These are phyloP conservation scores for Lepidopterella palustris DNA, from an alignment of 495 filamentous ascomycete genomes.

Conservation along the genomic window DNA sequence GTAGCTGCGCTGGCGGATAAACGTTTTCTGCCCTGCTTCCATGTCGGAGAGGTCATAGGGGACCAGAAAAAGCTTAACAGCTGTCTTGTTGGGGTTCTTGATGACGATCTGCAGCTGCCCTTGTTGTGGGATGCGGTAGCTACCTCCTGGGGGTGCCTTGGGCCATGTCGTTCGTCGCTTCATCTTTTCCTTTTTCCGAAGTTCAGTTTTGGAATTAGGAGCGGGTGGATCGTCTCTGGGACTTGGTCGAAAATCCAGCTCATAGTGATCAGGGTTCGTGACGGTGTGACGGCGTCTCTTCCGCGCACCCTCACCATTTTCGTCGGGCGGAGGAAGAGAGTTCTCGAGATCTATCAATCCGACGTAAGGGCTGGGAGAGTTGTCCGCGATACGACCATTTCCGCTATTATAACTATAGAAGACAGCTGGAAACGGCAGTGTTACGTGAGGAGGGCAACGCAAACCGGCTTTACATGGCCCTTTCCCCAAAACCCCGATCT, in stretches of 20 bases:
- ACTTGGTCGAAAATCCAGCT: constrained; percentile 10
- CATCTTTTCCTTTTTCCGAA: constrained; percentile 49
- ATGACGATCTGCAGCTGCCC: constrained; percentile 96
- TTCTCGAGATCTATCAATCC: constrained; percentile 90
- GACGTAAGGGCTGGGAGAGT: constrained; percentile 92
- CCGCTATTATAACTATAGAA: constrained; percentile 85
- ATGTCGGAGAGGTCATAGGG: constrained; percentile 95
- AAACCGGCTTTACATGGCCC: constrained; percentile 84
- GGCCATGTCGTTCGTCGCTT: constrained; percentile 29
- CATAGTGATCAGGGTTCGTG: constrained; percentile 18
- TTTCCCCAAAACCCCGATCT: constrained; percentile 88
- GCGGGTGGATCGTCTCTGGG: background rate
- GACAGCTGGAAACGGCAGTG: constrained; percentile 88
- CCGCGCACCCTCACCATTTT: constrained; percentile 41
- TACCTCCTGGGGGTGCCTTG: constrained; percentile 64
- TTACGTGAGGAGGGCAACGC: constrained; percentile 85
- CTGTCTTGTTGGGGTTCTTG: constrained; percentile 94
- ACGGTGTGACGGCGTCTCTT: constrained; percentile 40
- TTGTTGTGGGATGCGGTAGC: constrained; percentile 90
- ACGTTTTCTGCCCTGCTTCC: constrained; percentile 92
- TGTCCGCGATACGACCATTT: constrained; percentile 55
- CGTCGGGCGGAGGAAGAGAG: constrained; percentile 47
- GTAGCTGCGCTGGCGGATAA: constrained; percentile 90
- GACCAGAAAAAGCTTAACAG: constrained; percentile 89
- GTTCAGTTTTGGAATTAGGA: constrained; percentile 26